Evolutionary conservation across 2,329 filamentous ascomycete species (phyloP).

Genomic region (Fusarium udum): DNA sequence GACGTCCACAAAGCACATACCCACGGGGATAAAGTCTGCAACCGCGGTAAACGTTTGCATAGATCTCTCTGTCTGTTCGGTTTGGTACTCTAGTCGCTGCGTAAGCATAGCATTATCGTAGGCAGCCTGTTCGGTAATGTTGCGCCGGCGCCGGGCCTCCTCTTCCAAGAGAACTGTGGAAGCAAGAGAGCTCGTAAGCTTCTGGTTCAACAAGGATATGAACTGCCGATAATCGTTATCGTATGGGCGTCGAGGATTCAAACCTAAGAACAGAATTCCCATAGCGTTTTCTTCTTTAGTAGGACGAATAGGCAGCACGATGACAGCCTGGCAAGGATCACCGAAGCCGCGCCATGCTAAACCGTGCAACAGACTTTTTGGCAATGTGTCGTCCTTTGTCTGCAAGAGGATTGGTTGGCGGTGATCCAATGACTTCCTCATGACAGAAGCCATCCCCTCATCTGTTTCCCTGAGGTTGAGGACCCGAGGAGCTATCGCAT

Average conservation of each 20-base stretch:
- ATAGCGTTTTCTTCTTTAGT: conserved; percentile 72
- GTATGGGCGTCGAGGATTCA: conserved; percentile 76
- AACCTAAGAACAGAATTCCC: conserved; percentile 73
- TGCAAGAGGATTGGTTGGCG: conserved; percentile 54
- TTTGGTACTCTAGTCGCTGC: conserved; percentile 68
- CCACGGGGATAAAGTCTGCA: conserved; percentile 77
- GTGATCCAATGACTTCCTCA: conserved; percentile 52
- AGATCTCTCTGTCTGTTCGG: conserved; percentile 59
- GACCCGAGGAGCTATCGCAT: conserved; percentile 52
- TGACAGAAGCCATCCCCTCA: conserved; percentile 51
- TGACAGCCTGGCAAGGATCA: conserved; percentile 70
- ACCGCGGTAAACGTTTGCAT: conserved; percentile 75
- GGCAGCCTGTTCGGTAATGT: conserved; percentile 65
- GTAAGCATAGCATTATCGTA: conserved; percentile 73
- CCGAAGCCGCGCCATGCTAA: conserved; percentile 71
- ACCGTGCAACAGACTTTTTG: conserved; percentile 65
- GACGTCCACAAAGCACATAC: conserved; percentile 75
- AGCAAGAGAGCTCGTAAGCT: conserved; percentile 72
- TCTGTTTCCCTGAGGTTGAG: conserved; percentile 51
- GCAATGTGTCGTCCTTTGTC: conserved; percentile 62
- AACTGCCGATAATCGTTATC: conserved; percentile 79
- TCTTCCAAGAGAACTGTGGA: conserved; percentile 77
- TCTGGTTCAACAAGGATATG: conserved; percentile 64
- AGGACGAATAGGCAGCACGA: conserved; percentile 75
- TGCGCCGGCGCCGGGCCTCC: conserved; percentile 67